A percentile compares a stretch with the other conserved stretches of the same genome.
Evolutionary conservation across 2,329 filamentous ascomycete species (phyloP).

Genomic region (Fusarium duplospermum): DNA sequence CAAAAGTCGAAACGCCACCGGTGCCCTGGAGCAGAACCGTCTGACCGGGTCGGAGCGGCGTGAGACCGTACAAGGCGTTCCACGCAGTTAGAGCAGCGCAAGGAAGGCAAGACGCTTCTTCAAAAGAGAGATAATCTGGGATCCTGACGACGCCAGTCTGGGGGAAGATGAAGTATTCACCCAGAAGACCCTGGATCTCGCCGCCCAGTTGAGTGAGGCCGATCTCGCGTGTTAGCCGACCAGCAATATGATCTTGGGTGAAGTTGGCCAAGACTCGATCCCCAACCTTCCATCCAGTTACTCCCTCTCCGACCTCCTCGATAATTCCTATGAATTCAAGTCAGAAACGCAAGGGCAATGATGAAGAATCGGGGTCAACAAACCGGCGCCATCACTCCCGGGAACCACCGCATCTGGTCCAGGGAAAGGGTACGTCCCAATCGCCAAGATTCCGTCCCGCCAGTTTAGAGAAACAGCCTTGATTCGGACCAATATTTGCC

Average conservation of each 20-base stretch:
- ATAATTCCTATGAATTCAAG: neutral
- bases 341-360: neutral
- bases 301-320: slow-evolving; percentile 16
- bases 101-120: slow-evolving; percentile 29
- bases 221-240: slow-evolving; percentile 21
- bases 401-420: slow-evolving; percentile 17
- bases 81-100: slow-evolving; percentile 31
- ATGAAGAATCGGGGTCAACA: neutral
- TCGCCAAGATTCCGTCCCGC: slow-evolving; percentile 17
- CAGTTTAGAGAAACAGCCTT: slow-evolving; percentile 21
- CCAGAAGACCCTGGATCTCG: slow-evolving; percentile 19
- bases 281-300: slow-evolving; percentile 22
- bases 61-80: slow-evolving; percentile 23
- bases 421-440: slow-evolving; percentile 20
- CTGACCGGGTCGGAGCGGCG: slow-evolving; percentile 46
- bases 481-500: slow-evolving; percentile 17
- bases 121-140: slow-evolving; percentile 29
- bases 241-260: slow-evolving; percentile 19
- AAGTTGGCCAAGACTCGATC: slow-evolving; percentile 26
- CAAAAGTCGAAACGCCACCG: slow-evolving; percentile 22
- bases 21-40: slow-evolving; percentile 56
- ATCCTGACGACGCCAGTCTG: slow-evolving; percentile 25
- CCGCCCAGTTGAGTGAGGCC: slow-evolving; percentile 17
- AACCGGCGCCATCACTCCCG: slow-evolving; percentile 19
- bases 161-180: slow-evolving; percentile 35